phyloP scores from a whole-genome alignment of 2,329 filamentous ascomycete genomes.

The Corinectria fuckeliana region DNA sequence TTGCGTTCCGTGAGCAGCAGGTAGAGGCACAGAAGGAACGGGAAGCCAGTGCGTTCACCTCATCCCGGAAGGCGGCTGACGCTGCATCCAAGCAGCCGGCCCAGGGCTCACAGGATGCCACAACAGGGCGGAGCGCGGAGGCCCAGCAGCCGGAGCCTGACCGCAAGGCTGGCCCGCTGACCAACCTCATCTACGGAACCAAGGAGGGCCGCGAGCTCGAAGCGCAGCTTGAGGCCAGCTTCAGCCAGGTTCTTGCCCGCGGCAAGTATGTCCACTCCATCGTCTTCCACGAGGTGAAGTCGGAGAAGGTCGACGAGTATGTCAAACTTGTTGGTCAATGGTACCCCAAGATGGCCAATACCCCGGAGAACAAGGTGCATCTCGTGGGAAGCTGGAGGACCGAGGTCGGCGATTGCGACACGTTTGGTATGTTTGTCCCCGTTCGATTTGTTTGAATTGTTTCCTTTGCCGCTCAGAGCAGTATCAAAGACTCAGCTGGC shows the following conservation, averaged over 20 bases:
- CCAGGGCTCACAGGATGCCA: constrained; percentile 45
- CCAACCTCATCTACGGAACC: constrained; percentile 94
- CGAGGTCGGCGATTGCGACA: constrained; percentile 96
- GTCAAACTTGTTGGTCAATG: constrained; percentile 85
- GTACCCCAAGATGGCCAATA: constrained; percentile 88
- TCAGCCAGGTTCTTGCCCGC: constrained; percentile 90
- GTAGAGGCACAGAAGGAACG: constrained; percentile 79
- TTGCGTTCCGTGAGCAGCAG: constrained; percentile 83
- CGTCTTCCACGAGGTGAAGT: constrained; percentile 94
- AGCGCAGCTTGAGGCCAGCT: constrained; percentile 93
- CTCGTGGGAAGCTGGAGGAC: constrained; percentile 98
- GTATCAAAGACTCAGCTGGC: neutral
- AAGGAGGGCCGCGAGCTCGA: constrained; percentile 94
- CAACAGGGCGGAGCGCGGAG: constrained; percentile 58
- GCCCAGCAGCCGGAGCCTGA: constrained; percentile 60
- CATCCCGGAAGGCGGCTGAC: constrained; percentile 50
- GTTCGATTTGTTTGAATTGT: neutral
- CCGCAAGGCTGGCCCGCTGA: constrained; percentile 76
- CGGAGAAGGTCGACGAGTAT: constrained; percentile 95
- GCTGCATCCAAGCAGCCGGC: constrained; percentile 51
- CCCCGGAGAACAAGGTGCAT: constrained; percentile 91
- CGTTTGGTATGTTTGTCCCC: constrained; percentile 72
- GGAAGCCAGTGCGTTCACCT: constrained; percentile 77
- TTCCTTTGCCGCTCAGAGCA: neutral
- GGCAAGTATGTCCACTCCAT: constrained; percentile 99